phyloP scores from a whole-genome alignment of 306 rosid genomes.

The Vachellia collinsii region DNA sequence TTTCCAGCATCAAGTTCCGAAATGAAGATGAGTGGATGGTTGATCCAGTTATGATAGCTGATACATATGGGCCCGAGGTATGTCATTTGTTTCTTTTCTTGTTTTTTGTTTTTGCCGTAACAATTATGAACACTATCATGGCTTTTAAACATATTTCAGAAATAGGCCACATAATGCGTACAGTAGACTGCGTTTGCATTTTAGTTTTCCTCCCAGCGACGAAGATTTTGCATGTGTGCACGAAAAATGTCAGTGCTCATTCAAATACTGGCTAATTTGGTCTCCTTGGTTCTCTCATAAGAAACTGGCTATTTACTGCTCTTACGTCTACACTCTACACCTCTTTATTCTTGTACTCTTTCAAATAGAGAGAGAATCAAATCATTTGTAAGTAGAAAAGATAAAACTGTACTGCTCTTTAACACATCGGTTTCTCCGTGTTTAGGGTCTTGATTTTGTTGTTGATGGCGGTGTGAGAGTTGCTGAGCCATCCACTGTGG shows the following conservation, averaged over 20 bases:
- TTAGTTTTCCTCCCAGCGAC: conserved; percentile 9
- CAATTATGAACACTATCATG: neutral
- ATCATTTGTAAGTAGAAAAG: neutral
- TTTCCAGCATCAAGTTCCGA: conserved; percentile 73
- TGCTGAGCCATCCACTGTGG: conserved; percentile 94
- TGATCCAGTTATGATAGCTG: conserved; percentile 88
- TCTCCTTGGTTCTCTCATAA: conserved; percentile 6
- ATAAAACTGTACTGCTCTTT: neutral
- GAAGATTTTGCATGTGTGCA: conserved; percentile 13
- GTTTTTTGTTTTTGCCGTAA: neutral
- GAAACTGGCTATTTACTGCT: conserved; percentile 17
- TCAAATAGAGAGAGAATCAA: neutral
- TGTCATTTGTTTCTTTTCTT: conserved; percentile 4
- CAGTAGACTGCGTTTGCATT: neutral
- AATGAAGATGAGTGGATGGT: conserved; percentile 84
- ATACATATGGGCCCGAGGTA: conserved; percentile 89
- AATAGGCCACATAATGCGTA: neutral
- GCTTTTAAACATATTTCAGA: neutral
- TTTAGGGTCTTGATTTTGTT: conserved; percentile 95
- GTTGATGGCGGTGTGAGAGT: conserved; percentile 87
- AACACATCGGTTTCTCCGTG: conserved; percentile 31
- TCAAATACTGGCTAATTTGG: neutral
- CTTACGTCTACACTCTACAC: neutral
- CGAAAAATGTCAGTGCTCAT: conserved; percentile 18
- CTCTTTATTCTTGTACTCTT: neutral